These are phyloP conservation scores for Suillus spraguei DNA, from an alignment of 768 basidiomycete species.

Conservation along the genomic window DNA sequence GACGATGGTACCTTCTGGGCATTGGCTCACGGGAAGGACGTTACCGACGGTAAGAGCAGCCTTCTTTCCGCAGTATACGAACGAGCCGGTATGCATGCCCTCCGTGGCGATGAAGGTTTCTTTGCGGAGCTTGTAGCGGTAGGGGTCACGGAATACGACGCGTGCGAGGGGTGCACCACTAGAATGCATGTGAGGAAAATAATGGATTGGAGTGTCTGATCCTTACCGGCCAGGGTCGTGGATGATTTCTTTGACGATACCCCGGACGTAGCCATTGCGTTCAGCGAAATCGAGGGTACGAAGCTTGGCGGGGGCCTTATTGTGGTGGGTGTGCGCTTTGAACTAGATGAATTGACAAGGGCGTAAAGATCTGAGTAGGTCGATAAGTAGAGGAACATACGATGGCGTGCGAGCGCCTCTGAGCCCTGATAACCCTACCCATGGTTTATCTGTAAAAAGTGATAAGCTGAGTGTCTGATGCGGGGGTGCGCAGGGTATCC, in stretches of 20 bases:
- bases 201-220: neutral
- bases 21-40: constrained; percentile 90
- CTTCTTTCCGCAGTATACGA: constrained; percentile 99
- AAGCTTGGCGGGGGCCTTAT: constrained; percentile 90
- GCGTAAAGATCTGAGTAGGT: constrained; percentile 2
- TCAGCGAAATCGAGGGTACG: constrained; percentile 97
- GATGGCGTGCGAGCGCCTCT: constrained; percentile 90
- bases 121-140: constrained; percentile 98
- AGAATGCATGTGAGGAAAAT: constrained; percentile 12
- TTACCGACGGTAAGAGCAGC: constrained; percentile 94
- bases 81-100: constrained; percentile 97
- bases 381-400: constrained; percentile 49
- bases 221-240: constrained; percentile 98
- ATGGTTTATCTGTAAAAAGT: constrained; percentile 58
- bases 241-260: constrained; percentile 99
- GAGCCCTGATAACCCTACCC: constrained; percentile 92
- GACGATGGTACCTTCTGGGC: constrained; percentile 99
- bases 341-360: constrained; percentile 54
- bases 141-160: constrained; percentile 99
- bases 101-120: constrained; percentile 99
- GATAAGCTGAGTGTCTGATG: constrained; percentile 19
- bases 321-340: constrained; percentile 96
- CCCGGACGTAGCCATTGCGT: constrained; percentile 96
- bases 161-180: constrained; percentile 99
- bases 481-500: constrained; percentile 2